Evolutionary conservation across 2,329 filamentous ascomycete species (phyloP).

Genomic region (Colletotrichum costaricense): DNA sequence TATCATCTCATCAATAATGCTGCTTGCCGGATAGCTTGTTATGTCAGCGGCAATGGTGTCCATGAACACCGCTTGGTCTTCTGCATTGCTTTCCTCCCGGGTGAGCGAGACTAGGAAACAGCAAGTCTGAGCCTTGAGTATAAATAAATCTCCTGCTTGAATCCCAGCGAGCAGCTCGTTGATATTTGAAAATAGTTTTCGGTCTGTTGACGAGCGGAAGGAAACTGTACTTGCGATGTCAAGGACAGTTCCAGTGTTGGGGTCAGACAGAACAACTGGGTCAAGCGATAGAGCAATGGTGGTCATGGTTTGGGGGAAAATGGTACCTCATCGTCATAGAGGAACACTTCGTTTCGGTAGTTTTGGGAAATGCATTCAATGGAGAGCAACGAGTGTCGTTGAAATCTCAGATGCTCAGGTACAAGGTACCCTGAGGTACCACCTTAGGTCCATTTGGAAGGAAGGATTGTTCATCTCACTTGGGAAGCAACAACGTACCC

Average conservation of each 20-base stretch:
- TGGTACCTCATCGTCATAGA: background rate
- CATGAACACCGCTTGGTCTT: background rate
- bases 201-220: conserved; percentile 1
- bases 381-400: background rate
- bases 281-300: conserved; percentile 4
- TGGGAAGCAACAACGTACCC: background rate
- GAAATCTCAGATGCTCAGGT: background rate
- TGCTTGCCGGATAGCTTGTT: conserved; percentile 3
- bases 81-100: background rate
- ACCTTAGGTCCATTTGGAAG: background rate
- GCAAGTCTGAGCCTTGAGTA: conserved; percentile 7
- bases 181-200: background rate
- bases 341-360: background rate
- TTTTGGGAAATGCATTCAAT: background rate
- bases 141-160: background rate
- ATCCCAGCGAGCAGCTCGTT: conserved; percentile 7
- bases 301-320: conserved; percentile 1
- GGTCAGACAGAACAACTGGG: conserved; percentile 3
- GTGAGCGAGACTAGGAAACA: background rate
- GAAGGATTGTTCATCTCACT: background rate
- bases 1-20: background rate
- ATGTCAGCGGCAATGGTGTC: background rate
- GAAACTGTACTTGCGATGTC: conserved; percentile 16
- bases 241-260: background rate
- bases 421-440: background rate